Evolutionary conservation across 805 yeast genomes (phyloP).

Genomic region (Suhomyces canberraensis): DNA sequence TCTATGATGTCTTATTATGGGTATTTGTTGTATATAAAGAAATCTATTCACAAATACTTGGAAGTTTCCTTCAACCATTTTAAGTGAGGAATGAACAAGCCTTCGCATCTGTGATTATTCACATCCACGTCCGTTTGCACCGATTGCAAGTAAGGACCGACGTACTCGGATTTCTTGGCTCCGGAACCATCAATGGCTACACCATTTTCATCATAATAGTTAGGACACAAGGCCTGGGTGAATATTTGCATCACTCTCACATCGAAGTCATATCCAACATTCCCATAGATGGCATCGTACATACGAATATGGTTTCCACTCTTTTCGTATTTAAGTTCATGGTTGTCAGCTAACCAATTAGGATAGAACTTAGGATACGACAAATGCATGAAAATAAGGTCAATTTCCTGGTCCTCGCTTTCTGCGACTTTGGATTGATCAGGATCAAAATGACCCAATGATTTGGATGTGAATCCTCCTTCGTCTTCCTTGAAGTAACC

Average conservation of each 20-base stretch:
- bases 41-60: too few relatives aligned
- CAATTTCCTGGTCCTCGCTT: conserved; percentile 9
- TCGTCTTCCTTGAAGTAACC: conserved; percentile 31
- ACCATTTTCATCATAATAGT: conserved; percentile 29
- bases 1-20: too few relatives aligned
- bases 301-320: conserved; percentile 36
- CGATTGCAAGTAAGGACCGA: conserved; percentile 32
- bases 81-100: conserved; percentile 41
- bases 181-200: conserved; percentile 23
- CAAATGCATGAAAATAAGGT: conserved; percentile 50
- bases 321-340: conserved; percentile 33
- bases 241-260: conserved; percentile 36
- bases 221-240: conserved; percentile 37
- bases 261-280: conserved; percentile 43
- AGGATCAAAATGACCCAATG: conserved; percentile 43
- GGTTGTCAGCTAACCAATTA: conserved; percentile 26
- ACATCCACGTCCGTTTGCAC: conserved; percentile 20
- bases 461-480: conserved; percentile 18
- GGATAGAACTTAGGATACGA: conserved; percentile 54
- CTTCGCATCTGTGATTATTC: conserved; percentile 27
- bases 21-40: too few relatives aligned
- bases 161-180: conserved; percentile 24
- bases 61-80: conserved; percentile 42
- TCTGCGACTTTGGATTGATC: conserved; percentile 13
- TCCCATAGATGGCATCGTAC: conserved; percentile 33